Conservation (phyloP, 2,329 filamentous ascomycete genomes). For the Phyllachora maydis region DNA sequence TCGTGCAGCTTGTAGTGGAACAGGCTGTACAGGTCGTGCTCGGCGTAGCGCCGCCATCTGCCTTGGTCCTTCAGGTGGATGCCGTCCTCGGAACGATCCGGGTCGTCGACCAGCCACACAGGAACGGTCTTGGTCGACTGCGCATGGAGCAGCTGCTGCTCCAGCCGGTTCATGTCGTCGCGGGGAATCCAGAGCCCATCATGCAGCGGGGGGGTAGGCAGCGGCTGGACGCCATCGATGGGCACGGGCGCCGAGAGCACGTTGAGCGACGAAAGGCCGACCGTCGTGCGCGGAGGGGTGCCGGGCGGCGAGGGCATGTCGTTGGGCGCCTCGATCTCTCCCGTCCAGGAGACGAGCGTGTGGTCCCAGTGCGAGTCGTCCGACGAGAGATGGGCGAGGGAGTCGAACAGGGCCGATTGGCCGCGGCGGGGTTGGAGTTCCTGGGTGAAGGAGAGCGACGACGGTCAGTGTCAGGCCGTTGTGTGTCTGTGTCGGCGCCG, state of each 20-base stretch:
- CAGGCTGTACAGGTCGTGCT: conserved; percentile 78
- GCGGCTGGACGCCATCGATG: conserved; percentile 37
- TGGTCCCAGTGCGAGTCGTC: conserved; percentile 73
- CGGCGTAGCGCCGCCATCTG: conserved; percentile 76
- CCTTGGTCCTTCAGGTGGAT: conserved; percentile 62
- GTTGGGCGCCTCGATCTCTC: conserved; percentile 46
- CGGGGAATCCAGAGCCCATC: conserved; percentile 53
- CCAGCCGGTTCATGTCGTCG: conserved; percentile 51
- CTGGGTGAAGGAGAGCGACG: conserved; percentile 18
- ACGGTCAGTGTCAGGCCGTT: conserved; percentile 9
- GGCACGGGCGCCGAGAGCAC: conserved; percentile 65
- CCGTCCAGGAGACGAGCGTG: conserved; percentile 85
- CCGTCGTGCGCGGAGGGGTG: conserved; percentile 25
- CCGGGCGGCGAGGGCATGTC: conserved; percentile 23
- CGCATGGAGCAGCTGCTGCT: conserved; percentile 51
- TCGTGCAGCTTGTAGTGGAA: conserved; percentile 95
- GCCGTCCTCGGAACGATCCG: conserved; percentile 42
- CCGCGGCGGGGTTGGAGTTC: conserved; percentile 60
- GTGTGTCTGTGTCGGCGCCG: not conserved
- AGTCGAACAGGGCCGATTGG: conserved; percentile 82
- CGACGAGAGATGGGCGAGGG: conserved; percentile 75
- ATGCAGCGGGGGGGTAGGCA: conserved; percentile 32
- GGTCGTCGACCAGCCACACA: conserved; percentile 72
- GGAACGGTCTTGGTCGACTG: conserved; percentile 63
- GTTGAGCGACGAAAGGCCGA: conserved; percentile 37